Percentiles rank a stretch among this genome's conserved stretches.
These are phyloP conservation scores for Heterobasidion occidentale DNA, from an alignment of 1,284 basidiomycete species.

Conservation along the genomic window DNA sequence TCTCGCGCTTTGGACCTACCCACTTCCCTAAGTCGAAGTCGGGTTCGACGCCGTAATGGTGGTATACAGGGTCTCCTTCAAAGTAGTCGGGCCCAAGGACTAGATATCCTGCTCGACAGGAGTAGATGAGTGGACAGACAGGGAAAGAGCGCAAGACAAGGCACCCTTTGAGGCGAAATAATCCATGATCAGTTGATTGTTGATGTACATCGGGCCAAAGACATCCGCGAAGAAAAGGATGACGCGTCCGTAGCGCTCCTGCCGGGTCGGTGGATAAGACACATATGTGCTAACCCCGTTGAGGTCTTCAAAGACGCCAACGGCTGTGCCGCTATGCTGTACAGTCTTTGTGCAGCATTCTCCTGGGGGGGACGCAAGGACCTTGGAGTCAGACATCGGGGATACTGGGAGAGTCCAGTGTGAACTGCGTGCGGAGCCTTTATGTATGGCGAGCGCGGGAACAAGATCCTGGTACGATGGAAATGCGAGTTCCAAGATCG, in stretches of 20 bases:
- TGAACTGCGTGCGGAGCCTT: too few relatives aligned
- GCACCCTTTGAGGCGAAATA: conserved; percentile 42
- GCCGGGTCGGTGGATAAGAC: conserved; percentile 28
- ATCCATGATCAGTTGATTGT: conserved; percentile 44
- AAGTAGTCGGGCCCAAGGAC: conserved; percentile 52
- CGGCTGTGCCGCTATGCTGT: conserved; percentile 38
- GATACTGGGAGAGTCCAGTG: too few relatives aligned
- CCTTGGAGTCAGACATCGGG: too few relatives aligned
- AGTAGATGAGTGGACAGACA: not conserved
- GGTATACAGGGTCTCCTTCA: conserved; percentile 38
- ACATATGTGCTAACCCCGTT: conserved; percentile 44
- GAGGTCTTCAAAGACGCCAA: conserved; percentile 33
- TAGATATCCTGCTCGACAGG: conserved; percentile 31
- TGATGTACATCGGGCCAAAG: conserved; percentile 38
- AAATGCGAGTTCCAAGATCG: too few relatives aligned
- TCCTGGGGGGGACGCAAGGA: too few relatives aligned
- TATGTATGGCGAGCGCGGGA: too few relatives aligned
- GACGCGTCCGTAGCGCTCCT: conserved; percentile 23
- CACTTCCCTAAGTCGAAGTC: conserved; percentile 34
- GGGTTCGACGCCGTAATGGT: conserved; percentile 25
- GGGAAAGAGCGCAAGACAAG: conserved; percentile 5
- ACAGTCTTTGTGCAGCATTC: conserved; percentile 39
- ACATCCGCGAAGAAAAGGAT: conserved; percentile 43
- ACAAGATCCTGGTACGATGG: too few relatives aligned
- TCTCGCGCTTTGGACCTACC: conserved; percentile 25